Base-by-base conservation (phyloP, 768 basidiomycete species). In the Serpula lacrymans region DNA sequence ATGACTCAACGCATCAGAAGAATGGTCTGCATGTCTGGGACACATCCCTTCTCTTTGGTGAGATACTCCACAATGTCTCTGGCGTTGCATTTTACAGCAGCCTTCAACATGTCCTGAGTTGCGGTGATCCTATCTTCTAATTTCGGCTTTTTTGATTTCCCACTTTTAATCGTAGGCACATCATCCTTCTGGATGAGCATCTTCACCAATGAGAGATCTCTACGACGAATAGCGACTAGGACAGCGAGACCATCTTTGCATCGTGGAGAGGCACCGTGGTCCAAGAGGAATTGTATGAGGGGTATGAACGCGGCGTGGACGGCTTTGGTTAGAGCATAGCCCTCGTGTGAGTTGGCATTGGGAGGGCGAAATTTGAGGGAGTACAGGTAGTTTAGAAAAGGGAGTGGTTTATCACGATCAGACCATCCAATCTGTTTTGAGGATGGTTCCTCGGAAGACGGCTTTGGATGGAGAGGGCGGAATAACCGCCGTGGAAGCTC, bases 251-350 rank as follows among this genome's bases (percentile, higher is more conserved):
- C 72, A 10, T 72, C 59, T 51, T 84, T 85, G 46, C 62, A 62
- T 4, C 54, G 53, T 0, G 93, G 92, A 9, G 82, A 83, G 1
- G 89, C 92, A 3, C 80, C 84, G 14, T 80, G 67, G 3, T 68
- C 65, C 35, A 96, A 77, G 12, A 97, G 71, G 49, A 88, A 82
- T 17, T 60, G 65, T 1, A 92, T 68, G 6, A 96, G 75, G 3
- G 82, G 79, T 1, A 71, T 40, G 47, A 83, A 82, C 16, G 68
- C 67, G 0, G 75, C 79, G 26, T 82, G 70, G 1, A 91, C 87
- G 2, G 93, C 90, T 48, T 77, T 81, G 12, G 80, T 80, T 28
- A 96, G 77, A 0, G 85, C 82, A 54, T 93, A 96, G 1, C 93
- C 94, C 3, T 76, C 70, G 58, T 88, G 71, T 6, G 86, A 77